Base-by-base conservation (phyloP, 345 rosid species). In the Sonneratia caseolaris region DNA sequence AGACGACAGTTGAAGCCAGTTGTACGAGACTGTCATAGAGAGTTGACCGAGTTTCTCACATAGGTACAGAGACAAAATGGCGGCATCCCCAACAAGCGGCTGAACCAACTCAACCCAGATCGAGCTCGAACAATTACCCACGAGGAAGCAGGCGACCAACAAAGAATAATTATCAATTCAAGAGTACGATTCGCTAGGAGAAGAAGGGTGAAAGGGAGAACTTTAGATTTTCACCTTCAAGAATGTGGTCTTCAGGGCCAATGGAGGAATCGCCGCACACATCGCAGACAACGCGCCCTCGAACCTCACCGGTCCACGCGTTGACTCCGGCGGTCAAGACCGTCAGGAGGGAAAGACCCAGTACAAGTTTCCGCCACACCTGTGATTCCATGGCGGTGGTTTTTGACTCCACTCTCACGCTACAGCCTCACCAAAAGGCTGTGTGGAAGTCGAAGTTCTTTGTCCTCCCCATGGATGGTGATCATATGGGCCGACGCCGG, bases 251-350 rank as follows among this genome's bases (percentile, higher is more conserved):
- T 81, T 95, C 96, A 70, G 96, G 98, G 72, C 97, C 97, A 69
- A 95, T 83, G 32, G 97, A 90, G 71, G 90, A 90, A 85, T 95
- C 96, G 3, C 82, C 91, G 74, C 96, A 95, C 42, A 89, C 92
- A 81, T 95, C 97, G 74, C 97, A 95, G 68, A 95, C 91, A 72
- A 95, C 97, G 76, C 97, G 86, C 57, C 96, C 97, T 36, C 81
- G 96, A 72, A 95, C 87, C 86, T 95, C 97, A 59, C 97, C 94
- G 53, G 96, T 90, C 99, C 99, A 92, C 75, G 89, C 90, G 72
- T 72, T 75, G 51, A 83, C 97, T 48, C 80, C 72, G 51, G 81
- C 73, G 37, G 78, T 49, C 7, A 77, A 73, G 75, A 81, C 38
- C 51, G 72, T 67, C 37, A 72, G 18, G 35, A 90, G 67, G 36